Evolutionary conservation across 2,329 filamentous ascomycete genomes (phyloP).

Genomic region (Aspergillus carbonarius): DNA sequence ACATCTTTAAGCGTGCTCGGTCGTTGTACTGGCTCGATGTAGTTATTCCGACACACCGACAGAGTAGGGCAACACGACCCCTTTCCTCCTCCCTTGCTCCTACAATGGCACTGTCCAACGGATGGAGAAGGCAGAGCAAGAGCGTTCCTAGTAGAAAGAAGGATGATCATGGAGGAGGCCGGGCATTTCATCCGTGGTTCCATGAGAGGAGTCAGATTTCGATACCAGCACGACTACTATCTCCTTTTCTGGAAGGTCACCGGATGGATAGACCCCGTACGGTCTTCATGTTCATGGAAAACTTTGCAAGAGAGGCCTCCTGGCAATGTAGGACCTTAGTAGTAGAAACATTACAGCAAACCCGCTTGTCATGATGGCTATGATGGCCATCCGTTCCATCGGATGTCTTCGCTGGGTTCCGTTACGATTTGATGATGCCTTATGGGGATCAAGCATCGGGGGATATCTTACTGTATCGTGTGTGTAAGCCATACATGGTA

Average conservation of each 20-base stretch:
- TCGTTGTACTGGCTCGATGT: neutral
- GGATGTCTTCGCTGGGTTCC: neutral
- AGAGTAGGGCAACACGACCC: neutral
- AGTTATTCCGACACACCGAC: slow-evolving; percentile 2
- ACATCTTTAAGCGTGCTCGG: neutral
- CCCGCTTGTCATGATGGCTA: neutral
- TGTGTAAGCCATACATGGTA: neutral
- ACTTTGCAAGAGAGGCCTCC: neutral
- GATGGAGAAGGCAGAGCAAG: neutral
- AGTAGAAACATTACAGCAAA: neutral
- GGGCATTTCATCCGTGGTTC: neutral
- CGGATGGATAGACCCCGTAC: neutral
- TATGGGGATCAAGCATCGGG: neutral
- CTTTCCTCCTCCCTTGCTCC: slow-evolving; percentile 1
- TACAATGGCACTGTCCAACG: neutral
- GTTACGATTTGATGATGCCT: neutral
- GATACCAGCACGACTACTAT: neutral
- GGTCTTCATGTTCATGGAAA: neutral
- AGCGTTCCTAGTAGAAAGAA: too few species aligned
- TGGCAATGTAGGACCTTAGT: too few species aligned
- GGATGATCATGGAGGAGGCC: neutral
- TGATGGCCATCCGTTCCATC: neutral
- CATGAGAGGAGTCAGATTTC: slow-evolving; percentile 12
- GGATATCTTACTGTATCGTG: neutral
- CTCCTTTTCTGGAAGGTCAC: slow-evolving; percentile 4